A percentile compares a stretch with the other conserved stretches of the same genome.
phyloP scores from a whole-genome alignment of 768 basidiomycete species.

The Inosperma sp. region DNA sequence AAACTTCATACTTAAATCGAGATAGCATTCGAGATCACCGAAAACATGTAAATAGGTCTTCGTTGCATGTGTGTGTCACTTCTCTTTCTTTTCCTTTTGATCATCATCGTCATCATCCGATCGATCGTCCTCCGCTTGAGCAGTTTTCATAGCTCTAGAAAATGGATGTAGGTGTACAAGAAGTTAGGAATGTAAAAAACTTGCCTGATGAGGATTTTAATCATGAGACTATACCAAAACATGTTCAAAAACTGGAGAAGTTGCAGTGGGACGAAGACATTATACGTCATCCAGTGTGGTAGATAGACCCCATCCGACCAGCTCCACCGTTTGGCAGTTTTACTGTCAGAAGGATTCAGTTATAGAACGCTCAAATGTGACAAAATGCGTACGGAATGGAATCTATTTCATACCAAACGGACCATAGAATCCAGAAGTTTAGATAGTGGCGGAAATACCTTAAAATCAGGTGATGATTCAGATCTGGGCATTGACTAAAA shows the following conservation, averaged over 20 bases:
- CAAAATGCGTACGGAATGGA: constrained; percentile 61
- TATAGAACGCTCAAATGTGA: neutral
- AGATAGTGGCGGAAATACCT: constrained; percentile 95
- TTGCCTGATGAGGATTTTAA: constrained; percentile 70
- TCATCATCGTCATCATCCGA: constrained; percentile 80
- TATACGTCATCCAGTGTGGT: constrained; percentile 72
- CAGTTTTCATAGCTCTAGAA: constrained; percentile 48
- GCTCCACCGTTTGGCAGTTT: constrained; percentile 51
- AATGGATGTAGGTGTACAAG: constrained; percentile 10
- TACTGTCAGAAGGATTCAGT: constrained; percentile 35
- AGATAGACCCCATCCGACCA: constrained; percentile 66
- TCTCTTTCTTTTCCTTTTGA: constrained; percentile 43
- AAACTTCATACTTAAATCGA: too few species aligned
- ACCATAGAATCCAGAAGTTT: constrained; percentile 82
- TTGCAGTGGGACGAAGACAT: constrained; percentile 70
- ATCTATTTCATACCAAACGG: constrained; percentile 76
- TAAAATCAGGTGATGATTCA: constrained; percentile 4
- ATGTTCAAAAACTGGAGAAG: constrained; percentile 81
- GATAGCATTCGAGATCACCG: too few species aligned
- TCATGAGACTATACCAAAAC: constrained; percentile 90
- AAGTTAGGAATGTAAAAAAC: constrained; percentile 22
- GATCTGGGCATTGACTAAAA: neutral
- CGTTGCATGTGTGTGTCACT: too few species aligned
- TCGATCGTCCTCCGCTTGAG: constrained; percentile 59
- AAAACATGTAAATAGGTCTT: too few species aligned